Percentiles rank a stretch among this genome's conserved stretches.
These are phyloP conservation scores for Xenosphaeropsis pyriputrescens DNA, from an alignment of 2,329 filamentous ascomycete genomes.

Conservation along the genomic window DNA sequence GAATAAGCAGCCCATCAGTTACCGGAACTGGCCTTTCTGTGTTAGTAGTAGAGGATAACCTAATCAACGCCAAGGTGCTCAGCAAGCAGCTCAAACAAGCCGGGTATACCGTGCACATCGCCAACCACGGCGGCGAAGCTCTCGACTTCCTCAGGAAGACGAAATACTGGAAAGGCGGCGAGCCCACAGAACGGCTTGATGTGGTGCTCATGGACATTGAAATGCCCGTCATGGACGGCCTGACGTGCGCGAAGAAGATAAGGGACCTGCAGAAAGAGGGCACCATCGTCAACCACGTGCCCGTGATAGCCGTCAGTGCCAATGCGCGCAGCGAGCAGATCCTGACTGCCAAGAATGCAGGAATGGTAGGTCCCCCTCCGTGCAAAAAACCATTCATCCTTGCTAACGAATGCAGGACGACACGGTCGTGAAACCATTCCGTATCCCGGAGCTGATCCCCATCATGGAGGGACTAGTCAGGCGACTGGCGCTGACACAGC, in stretches of 20 bases:
- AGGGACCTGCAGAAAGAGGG: conserved; percentile 41
- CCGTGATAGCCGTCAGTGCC: conserved; percentile 16
- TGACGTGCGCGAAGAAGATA: conserved; percentile 48
- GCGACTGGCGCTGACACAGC: background rate
- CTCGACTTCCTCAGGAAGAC: conserved; percentile 20
- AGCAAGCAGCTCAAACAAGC: conserved; percentile 31
- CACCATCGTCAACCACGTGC: conserved; percentile 27
- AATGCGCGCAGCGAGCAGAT: conserved; percentile 16
- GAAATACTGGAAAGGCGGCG: conserved; percentile 1
- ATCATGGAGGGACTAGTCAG: background rate
- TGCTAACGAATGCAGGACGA: background rate
- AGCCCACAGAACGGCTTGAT: conserved; percentile 24
- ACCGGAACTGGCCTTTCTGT: conserved; percentile 10
- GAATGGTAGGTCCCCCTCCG: conserved; percentile 2
- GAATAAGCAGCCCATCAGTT: background rate
- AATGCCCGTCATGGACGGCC: conserved; percentile 57
- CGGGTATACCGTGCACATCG: conserved; percentile 21
- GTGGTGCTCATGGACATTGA: conserved; percentile 60
- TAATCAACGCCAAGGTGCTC: conserved; percentile 42
- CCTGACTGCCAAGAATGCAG: conserved; percentile 7
- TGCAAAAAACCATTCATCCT: background rate
- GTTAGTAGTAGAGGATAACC: conserved; percentile 41
- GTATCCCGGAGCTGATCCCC: background rate
- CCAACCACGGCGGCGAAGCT: conserved; percentile 38
- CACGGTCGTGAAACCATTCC: background rate